Evolutionary conservation across 2,329 filamentous ascomycete species (phyloP).

Genomic region (Capronia coronata): DNA sequence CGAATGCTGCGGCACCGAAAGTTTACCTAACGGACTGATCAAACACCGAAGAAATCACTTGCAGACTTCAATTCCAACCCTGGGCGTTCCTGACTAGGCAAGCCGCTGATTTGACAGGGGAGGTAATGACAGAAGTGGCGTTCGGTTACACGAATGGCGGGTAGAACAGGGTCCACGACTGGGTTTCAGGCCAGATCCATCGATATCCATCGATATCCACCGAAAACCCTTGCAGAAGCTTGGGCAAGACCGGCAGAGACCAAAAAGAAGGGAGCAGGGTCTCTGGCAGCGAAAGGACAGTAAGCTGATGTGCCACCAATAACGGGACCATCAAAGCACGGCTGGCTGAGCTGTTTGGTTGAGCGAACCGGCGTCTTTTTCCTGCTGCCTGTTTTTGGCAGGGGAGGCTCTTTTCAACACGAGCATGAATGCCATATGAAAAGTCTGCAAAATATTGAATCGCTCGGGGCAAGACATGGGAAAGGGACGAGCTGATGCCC

Average conservation of each 20-base stretch:
- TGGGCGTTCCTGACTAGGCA: slow-evolving; percentile 2
- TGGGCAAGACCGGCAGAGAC: not conserved
- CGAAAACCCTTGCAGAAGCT: not conserved
- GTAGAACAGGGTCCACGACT: not conserved
- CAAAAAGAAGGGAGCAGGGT: no score
- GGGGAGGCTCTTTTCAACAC: no score
- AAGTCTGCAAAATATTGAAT: no score
- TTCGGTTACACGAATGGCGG: slow-evolving; percentile 1
- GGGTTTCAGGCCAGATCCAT: not conserved
- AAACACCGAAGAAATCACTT: slow-evolving; percentile 1
- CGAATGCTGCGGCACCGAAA: not conserved
- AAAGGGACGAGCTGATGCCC: no score
- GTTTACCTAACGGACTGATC: not conserved
- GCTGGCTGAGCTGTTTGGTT: no score
- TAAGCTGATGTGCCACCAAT: no score
- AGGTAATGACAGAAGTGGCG: slow-evolving; percentile 6
- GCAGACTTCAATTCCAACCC: not conserved
- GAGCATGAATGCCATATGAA: no score
- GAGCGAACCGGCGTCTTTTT: no score
- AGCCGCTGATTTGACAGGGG: not conserved
- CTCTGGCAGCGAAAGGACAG: no score
- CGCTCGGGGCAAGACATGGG: no score
- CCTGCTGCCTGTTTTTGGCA: no score
- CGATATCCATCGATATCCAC: not conserved
- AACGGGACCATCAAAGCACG: no score